Base-by-base conservation (phyloP, 2,329 filamentous ascomycete species). In the Macrophomina phaseolina region DNA sequence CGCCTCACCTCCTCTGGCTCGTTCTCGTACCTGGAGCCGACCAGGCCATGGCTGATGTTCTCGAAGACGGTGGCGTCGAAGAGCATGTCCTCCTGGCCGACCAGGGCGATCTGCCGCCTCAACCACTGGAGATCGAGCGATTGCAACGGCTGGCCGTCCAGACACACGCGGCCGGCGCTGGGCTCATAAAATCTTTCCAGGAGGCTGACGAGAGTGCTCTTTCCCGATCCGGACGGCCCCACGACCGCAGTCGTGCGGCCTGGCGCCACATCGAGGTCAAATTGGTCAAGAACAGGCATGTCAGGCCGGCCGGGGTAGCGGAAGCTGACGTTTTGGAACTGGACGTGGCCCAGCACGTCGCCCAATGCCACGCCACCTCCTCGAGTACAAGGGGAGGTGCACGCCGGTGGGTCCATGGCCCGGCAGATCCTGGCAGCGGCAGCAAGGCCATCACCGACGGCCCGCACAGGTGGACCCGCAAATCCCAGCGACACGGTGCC, bases 171-270 rank as follows among this genome's bases (percentile, higher is more conserved):
- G 28, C 95, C 95, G 36, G 86, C 86, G 40, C 97, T 91, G 0
- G 94, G 94, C 67, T 94, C 89, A 77, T 99, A 99, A 78, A 98
- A 98, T 18, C 95, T 88, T 80, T 98, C 94, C 1, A 98, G 89
- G 23, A 99, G 84, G 12, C 94, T 94, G 34, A 98, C 91, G 69
- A 98, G 94, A 0, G 95, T 98, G 73, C 91, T 94, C 81, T 98
- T 99, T 56, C 95, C 95, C 46, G 91, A 96, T 11, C 94, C 95
- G 11, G 94, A 98, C 0, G 94, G 92, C 67, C 95, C 95, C 5
- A 99, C 95, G 7, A 99, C 83, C 1, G 95, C 95, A 2, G 94
- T 97, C 18, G 91, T 93, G 81, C 97, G 97, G 23, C 94, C 94
- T 3, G 94, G 91, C 1, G 93, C 93, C 45, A 98, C 90, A 0